Base-by-base conservation (phyloP, 495 filamentous ascomycete genomes). In the Penicillium arizonense region DNA sequence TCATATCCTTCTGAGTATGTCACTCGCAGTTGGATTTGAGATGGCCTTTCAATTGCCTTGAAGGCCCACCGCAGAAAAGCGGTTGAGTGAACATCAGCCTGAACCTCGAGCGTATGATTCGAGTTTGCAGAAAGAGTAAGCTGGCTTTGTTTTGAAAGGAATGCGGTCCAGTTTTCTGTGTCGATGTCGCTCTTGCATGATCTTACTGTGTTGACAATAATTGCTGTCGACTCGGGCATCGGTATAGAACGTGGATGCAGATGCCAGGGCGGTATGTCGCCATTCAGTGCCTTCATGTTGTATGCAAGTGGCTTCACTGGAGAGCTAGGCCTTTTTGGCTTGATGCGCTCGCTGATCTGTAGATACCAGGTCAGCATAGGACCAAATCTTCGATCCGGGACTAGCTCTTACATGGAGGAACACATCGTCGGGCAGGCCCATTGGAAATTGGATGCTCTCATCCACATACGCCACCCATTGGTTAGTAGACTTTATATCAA, bases 1-100 rank as follows among this genome's bases (percentile, higher is more conserved):
- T 74, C 69, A 50, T 74, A 74, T 34, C 69, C 69, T 50, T 74
- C 71, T 6, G 68, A 70, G 41, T 74, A 69, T 5, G 69, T 74
- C 18, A 70, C 56, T 41, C 59, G 62, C 10, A 74, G 47, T 11
- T 40, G 56, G 13, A 71, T 47, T 4, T 65, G 36, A 8, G 67
- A 63, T 39, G 44, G 34, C 0, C 46, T 39, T 10, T 21, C 13
- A 1, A 26, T 30, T 1, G 59, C 55, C 14, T 59, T 59, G 53
- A 74, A 72, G 1, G 47, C 47, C 63, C 65, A 74, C 50, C 45
- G 44, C 3, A 72, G 49, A 14, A 74, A 72, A 4, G 69, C 71
- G 3, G 71, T 74, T 11, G 69, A 71, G 49, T 74, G 71, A 1
- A 56, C 56, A 32, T 67, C 59, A 3, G 71, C 69, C 30, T 72